Percentiles rank a stretch among this genome's conserved stretches.
phyloP scores from a whole-genome alignment of 768 basidiomycete genomes.

The Leccinum pellstonianum region DNA sequence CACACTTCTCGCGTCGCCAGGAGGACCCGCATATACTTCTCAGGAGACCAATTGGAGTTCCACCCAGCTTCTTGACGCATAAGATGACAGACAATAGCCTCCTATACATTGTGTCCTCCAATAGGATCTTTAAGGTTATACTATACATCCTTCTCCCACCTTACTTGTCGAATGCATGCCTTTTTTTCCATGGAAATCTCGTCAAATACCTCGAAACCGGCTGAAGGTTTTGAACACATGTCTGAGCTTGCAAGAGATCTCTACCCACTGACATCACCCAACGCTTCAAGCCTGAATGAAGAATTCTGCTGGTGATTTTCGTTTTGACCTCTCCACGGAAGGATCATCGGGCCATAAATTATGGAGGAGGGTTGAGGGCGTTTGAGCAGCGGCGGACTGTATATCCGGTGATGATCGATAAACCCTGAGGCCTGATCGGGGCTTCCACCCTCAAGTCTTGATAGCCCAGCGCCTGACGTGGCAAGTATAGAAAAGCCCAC shows the following conservation, averaged over 20 bases:
- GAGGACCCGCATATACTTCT: constrained; percentile 4
- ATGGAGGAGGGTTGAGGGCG: neutral
- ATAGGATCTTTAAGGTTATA: constrained; percentile 4
- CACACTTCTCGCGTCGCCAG: constrained; percentile 3
- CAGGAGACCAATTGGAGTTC: constrained; percentile 1
- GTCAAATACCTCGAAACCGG: neutral
- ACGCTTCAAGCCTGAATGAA: neutral
- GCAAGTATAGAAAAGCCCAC: neutral
- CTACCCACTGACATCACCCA: constrained; percentile 11
- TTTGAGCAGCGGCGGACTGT: neutral
- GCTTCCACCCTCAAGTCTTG: neutral
- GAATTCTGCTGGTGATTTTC: neutral
- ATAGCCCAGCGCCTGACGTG: neutral
- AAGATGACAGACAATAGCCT: neutral
- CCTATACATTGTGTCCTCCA: neutral
- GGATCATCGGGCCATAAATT: neutral
- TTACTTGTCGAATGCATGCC: neutral
- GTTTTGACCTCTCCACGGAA: constrained; percentile 3
- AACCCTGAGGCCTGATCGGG: neutral
- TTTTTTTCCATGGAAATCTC: constrained; percentile 11
- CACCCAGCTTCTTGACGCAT: neutral
- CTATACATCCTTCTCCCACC: constrained; percentile 2
- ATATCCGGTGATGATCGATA: constrained; percentile 2
- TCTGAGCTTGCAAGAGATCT: neutral
- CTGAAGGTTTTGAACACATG: neutral